phyloP scores from a whole-genome alignment of 2,329 filamentous ascomycete genomes.

The Fusarium sp. region DNA sequence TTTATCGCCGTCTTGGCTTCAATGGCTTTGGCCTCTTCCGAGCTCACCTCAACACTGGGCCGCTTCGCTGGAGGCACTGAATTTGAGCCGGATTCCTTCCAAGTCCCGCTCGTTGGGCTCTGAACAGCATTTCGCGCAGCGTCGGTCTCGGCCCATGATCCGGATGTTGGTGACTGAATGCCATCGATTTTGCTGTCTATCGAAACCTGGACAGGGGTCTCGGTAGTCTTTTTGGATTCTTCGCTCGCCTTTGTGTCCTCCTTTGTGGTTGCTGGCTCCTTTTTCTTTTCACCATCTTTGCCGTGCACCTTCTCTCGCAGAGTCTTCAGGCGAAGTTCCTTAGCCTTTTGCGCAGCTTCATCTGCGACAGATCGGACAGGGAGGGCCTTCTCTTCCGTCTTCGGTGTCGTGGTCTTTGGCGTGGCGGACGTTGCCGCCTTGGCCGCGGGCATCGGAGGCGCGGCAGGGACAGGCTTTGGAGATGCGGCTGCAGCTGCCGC shows the following conservation, averaged over 20 bases:
- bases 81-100: conserved; percentile 52
- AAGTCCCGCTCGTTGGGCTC: conserved; percentile 57
- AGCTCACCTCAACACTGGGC: conserved; percentile 48
- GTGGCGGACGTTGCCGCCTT: conserved; percentile 34
- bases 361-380: conserved; percentile 69
- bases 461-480: conserved; percentile 44
- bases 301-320: conserved; percentile 68
- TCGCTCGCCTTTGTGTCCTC: conserved; percentile 2
- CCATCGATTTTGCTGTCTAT: conserved; percentile 42
- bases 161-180: conserved; percentile 61
- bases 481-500: conserved; percentile 34
- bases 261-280: conserved; percentile 5
- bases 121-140: conserved; percentile 54
- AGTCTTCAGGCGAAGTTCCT: conserved; percentile 67
- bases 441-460: conserved; percentile 43
- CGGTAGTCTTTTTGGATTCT: conserved; percentile 22
- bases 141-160: conserved; percentile 55
- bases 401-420: conserved; percentile 32
- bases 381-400: conserved; percentile 51
- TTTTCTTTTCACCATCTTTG: conserved; percentile 51
- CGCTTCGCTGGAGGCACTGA: not conserved
- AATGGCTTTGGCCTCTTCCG: conserved; percentile 56
- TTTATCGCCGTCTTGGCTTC: conserved; percentile 54
- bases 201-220: conserved; percentile 21
- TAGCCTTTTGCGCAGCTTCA: conserved; percentile 74